Evolutionary conservation across 768 basidiomycete species (phyloP).

Genomic region (Tulasnella sp.): DNA sequence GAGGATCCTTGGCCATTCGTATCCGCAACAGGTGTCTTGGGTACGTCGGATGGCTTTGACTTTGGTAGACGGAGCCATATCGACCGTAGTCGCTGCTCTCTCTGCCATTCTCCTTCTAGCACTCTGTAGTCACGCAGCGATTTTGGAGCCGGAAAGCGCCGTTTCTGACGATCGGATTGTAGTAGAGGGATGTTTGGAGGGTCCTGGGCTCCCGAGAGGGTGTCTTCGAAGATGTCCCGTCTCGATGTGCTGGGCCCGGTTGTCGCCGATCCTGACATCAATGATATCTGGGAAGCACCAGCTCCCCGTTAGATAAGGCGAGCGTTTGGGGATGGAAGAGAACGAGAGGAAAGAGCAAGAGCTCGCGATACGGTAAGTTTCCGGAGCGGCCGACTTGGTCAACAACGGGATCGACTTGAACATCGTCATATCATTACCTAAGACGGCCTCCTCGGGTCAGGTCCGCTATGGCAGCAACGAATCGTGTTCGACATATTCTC

Average conservation of each 20-base stretch:
- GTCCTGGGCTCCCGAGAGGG: conserved; percentile 40
- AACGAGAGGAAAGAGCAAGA: not conserved
- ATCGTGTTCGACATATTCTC: too few species aligned
- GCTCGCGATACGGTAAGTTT: too few species aligned
- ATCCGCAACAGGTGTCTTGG: conserved; percentile 23
- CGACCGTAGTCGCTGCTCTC: conserved; percentile 47
- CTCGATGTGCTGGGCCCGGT: conserved; percentile 27
- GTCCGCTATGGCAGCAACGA: too few species aligned
- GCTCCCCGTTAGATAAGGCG: not conserved
- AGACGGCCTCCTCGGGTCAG: too few species aligned
- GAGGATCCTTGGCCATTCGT: conserved; percentile 18
- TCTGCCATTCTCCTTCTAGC: conserved; percentile 47
- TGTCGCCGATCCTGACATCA: not conserved
- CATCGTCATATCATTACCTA: too few species aligned
- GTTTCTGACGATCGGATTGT: conserved; percentile 40
- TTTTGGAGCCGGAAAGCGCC: conserved; percentile 25
- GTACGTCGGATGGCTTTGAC: conserved; percentile 2
- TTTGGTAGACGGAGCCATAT: conserved; percentile 50
- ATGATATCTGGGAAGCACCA: too few species aligned
- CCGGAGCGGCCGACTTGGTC: too few species aligned
- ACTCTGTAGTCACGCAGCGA: conserved; percentile 51
- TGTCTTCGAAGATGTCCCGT: conserved; percentile 43
- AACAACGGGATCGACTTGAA: not conserved
- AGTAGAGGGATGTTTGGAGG: conserved; percentile 47
- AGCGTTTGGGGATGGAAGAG: not conserved